Evolutionary conservation across 2,329 filamentous ascomycete species (phyloP), one percentile per base, ranked within the genome.

Genomic region (Metarhizium humberi): DNA sequence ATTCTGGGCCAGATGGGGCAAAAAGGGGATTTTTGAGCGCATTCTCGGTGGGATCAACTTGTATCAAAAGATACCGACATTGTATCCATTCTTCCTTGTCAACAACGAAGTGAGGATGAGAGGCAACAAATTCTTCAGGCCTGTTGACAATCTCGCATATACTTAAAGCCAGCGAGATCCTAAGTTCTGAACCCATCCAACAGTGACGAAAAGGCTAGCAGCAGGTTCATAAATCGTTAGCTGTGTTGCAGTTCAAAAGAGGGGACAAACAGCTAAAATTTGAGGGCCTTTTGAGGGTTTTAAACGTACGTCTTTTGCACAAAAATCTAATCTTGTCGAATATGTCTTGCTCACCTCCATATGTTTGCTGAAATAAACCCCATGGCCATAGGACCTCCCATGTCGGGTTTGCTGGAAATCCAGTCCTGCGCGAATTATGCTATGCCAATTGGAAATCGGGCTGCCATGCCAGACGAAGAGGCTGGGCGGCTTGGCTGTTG

Each of bases 391-490:
- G 1, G 85, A 75, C 58, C 92, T 82, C 1, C 91, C 92, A 66
- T 92, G 72, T 0, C 67, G 46, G 0, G 73, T 70, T 1, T 79
- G 69, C 4, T 82, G 79, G 70, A 85, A 96, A 66, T 95, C 82
- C 6, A 96, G 74, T 0, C 92, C 91, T 57, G 87, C 82, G 36
- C 91, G 83, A 59, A 96, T 83, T 62, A 96, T 96, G 62, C 86
- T 88, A 69, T 96, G 92, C 92, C 92, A 96, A 63, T 95, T 96
- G 3, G 69, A 60, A 3, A 95, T 60, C 0, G 73, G 67, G 63
- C 89, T 95, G 6, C 91, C 92, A 67, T 96, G 92, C 85, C 88
- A 96, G 0, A 88, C 90, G 63, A 95, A 90, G 2, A 96, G 69
- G 0, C 89, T 92, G 0, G 88, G 87, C 60, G 82, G 75, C 4